Conservation (phyloP, 2,329 filamentous ascomycete species). For the Xylariaceae sp. region DNA sequence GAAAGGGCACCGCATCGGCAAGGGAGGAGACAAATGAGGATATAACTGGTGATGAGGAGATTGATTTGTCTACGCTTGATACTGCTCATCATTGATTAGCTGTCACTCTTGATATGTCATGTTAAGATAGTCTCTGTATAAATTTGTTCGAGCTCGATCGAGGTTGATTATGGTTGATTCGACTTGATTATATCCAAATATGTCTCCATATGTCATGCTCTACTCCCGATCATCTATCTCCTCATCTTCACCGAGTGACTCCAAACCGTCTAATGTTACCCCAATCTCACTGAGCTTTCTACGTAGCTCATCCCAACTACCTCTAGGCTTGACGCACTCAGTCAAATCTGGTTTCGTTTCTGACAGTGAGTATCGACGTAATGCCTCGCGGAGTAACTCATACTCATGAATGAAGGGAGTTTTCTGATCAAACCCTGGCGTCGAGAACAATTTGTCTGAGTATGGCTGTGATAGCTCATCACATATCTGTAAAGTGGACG, state of each 20-base stretch:
- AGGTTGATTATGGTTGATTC: too few relatives aligned
- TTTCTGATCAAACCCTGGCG: neutral
- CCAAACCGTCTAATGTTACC: neutral
- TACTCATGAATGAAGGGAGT: neutral
- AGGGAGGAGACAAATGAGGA: neutral
- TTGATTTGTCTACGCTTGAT: neutral
- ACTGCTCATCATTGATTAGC: neutral
- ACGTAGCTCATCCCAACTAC: neutral
- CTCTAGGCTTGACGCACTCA: neutral
- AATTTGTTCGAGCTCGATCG: neutral
- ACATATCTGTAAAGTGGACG: neutral
- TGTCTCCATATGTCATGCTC: neutral
- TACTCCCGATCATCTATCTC: neutral
- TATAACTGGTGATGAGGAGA: neutral
- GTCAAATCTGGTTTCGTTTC: neutral
- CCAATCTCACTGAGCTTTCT: neutral
- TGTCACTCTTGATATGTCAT: too few relatives aligned
- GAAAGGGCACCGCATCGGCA: neutral
- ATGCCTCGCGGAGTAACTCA: neutral
- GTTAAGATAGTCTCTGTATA: too few relatives aligned
- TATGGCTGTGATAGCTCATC: neutral
- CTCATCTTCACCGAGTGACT: neutral
- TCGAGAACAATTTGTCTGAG: neutral
- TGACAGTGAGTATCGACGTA: neutral
- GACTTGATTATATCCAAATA: too few relatives aligned